phyloP scores from a whole-genome alignment of 192 early-diverging fungal genomes.

The Geranomyces variabilis region DNA sequence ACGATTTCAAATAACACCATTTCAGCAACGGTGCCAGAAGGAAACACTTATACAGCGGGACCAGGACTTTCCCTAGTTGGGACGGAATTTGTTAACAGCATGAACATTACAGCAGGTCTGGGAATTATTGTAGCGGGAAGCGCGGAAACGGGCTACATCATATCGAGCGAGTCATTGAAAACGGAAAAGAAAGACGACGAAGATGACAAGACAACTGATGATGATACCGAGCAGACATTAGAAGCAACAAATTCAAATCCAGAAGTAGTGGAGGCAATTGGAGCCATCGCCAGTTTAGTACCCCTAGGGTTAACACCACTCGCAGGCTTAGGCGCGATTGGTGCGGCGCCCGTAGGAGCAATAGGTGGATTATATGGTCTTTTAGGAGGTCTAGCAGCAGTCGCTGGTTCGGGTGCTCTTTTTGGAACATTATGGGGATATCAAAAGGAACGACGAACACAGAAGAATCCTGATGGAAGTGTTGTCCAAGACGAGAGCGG shows the following conservation, averaged over 20 bases:
- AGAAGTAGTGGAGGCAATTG: too few species aligned
- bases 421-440: background rate
- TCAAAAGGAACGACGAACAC: background rate
- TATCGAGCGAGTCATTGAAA: background rate
- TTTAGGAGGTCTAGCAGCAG: background rate
- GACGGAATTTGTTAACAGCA: background rate
- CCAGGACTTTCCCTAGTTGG: background rate
- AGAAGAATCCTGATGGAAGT: background rate
- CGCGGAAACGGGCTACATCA: conserved; percentile 6
- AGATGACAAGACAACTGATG: background rate
- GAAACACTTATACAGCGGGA: background rate
- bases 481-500: background rate
- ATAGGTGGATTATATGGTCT: too few species aligned
- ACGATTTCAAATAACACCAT: background rate
- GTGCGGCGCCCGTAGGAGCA: too few species aligned
- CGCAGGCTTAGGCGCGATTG: background rate
- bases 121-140: background rate
- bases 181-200: background rate
- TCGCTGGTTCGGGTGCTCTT: background rate
- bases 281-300: too few species aligned
- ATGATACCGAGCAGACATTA: conserved; percentile 1
- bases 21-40: background rate
- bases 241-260: background rate
- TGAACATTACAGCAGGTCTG: background rate
- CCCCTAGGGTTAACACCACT: background rate